Conservation (phyloP, 176 grass and related monocot species). For the Avena atlantica region DNA sequence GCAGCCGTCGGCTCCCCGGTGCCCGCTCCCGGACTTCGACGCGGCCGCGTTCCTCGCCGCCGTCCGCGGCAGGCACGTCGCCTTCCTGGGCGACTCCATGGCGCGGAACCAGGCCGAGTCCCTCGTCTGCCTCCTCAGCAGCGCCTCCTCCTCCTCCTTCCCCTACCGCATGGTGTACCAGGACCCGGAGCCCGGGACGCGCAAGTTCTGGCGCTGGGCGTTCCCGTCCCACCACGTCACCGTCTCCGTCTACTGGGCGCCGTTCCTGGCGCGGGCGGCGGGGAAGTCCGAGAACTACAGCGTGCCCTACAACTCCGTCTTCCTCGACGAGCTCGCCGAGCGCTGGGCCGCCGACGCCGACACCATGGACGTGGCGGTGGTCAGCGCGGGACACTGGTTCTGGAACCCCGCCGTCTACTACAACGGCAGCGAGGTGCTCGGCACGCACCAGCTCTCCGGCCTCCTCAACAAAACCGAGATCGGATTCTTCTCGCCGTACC, state of each 20-base stretch:
- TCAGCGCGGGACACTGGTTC: slow-evolving; percentile 66
- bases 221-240: slow-evolving; percentile 39
- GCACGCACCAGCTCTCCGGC: slow-evolving; percentile 33
- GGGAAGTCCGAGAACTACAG: slow-evolving; percentile 40
- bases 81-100: slow-evolving; percentile 76
- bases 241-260: slow-evolving; percentile 61
- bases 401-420: slow-evolving; percentile 52
- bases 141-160: not conserved
- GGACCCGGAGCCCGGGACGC: slow-evolving; percentile 32
- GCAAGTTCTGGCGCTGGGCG: slow-evolving; percentile 47
- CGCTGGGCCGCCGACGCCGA: slow-evolving; percentile 47
- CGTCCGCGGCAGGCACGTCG: slow-evolving; percentile 58
- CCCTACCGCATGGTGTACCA: slow-evolving; percentile 35
- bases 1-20: slow-evolving; percentile 45
- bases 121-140: slow-evolving; percentile 59
- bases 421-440: slow-evolving; percentile 55
- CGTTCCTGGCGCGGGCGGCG: slow-evolving; percentile 45
- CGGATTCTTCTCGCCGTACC: slow-evolving; percentile 60
- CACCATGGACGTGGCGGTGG: slow-evolving; percentile 53
- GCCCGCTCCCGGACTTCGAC: slow-evolving; percentile 52
- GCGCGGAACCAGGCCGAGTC: slow-evolving; percentile 74
- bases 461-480: slow-evolving; percentile 60
- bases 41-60: slow-evolving; percentile 45
- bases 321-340: slow-evolving; percentile 42
- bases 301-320: not conserved